These are phyloP conservation scores for Cryptosporidium baileyi DNA, from an alignment of 169 alveolate species.

Conservation along the genomic window DNA sequence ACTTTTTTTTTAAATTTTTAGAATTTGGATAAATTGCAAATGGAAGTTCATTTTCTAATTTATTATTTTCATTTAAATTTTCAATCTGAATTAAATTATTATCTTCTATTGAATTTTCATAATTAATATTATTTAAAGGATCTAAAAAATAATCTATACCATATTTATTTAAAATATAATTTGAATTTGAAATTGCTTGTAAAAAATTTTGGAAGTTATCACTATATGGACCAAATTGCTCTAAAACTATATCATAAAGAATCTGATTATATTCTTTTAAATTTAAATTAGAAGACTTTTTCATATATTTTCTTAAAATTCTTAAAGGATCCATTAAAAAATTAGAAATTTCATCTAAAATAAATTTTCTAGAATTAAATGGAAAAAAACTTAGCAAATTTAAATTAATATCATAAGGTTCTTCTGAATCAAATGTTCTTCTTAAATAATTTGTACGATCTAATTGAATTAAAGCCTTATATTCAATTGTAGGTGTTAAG, in stretches of 20 bases:
- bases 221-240: conserved; percentile 41
- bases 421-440: conserved; percentile 30
- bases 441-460: conserved; percentile 46
- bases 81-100: not conserved
- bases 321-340: conserved; percentile 51
- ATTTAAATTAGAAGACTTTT: not conserved
- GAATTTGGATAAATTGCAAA: conserved; percentile 18
- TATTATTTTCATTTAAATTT: not conserved
- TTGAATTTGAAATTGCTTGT: conserved; percentile 34
- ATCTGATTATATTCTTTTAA: not conserved
- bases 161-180: conserved; percentile 21
- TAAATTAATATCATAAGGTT: conserved; percentile 47
- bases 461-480: conserved; percentile 50
- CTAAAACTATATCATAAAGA: not conserved
- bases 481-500: conserved; percentile 27
- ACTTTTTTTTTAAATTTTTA: not conserved
- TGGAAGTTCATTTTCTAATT: too few species aligned
- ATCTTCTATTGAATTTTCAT: not conserved
- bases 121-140: conserved; percentile 7
- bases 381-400: conserved; percentile 30
- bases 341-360: conserved; percentile 19
- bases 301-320: not conserved
- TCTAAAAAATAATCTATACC: conserved; percentile 46
- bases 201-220: conserved; percentile 13
- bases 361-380: conserved; percentile 24